Evolutionary conservation across 2,329 filamentous ascomycete species (phyloP), one percentile per base, ranked within the genome.

Genomic region (Pleoardoris graminearum): DNA sequence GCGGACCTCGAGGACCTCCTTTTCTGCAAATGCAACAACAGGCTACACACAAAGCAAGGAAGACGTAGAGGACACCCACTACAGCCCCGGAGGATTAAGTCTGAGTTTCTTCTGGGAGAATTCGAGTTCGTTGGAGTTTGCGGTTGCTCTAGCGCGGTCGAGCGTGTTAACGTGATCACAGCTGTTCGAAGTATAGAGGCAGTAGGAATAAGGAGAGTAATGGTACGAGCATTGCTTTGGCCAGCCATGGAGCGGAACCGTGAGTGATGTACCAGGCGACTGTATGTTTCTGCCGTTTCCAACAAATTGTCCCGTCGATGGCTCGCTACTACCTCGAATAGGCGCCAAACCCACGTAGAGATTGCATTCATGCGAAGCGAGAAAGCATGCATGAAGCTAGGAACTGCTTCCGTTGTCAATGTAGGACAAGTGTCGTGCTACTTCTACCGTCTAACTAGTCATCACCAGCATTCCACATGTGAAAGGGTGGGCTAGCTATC

Each of bases 11-110:
- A 21, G 36, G 36, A 39, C 36, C 36, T 39, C 36, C 10, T 39
- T 16, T 39, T 35, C 32, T 35, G 36, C 36, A 16, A 39, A 39
- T 39, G 36, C 36, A 39, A 39, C 36, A 39, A 37, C n/a, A n/a
- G 33, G 33, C 33, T 7, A 37, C 16, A n/a, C 14, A 37, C 33
- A 7, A 19, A 6, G 16, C 14, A 16, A 16, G 21, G 36, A 39
- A 39, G 17, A 16, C 36, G 36, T 17, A 39, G 5, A 39, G 36
- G 17, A 39, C 21, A 39, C 10, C 21, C 36, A 39, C 17, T 39
- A 23, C 21, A 16, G 17, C 17, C 36, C 36, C n/a, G 21, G 36
- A 21, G 11, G 36, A 39, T 39, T 6, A 5, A 16, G 36, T 21
- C 17, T 17, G 36, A 39, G 17, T 39, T 39, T 16, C 36, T 39